phyloP scores from a whole-genome alignment of 345 rosid species.

The Balakata baccata region DNA sequence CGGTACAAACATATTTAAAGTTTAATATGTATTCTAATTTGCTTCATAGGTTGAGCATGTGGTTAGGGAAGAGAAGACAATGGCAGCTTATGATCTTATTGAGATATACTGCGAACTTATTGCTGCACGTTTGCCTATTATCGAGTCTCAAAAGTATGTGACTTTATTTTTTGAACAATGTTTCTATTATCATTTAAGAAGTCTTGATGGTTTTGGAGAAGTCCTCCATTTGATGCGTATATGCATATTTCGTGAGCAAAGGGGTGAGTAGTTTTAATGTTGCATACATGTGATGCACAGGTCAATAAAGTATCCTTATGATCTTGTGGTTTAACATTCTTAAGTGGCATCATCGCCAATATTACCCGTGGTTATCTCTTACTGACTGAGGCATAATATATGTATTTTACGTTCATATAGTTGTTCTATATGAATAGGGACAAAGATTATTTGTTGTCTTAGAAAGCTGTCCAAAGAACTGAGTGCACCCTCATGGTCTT shows the following conservation, averaged over 20 bases:
- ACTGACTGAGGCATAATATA: neutral
- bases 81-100: constrained; percentile 77
- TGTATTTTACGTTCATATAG: neutral
- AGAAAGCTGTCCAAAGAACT: neutral
- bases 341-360: neutral
- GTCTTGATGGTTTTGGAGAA: neutral
- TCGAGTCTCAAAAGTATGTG: constrained; percentile 83
- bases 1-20: too few species aligned
- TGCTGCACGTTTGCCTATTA: constrained; percentile 66
- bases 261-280: neutral
- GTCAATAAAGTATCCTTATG: neutral
- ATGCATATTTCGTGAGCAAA: neutral
- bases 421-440: neutral
- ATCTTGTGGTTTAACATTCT: neutral
- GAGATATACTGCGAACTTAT: constrained; percentile 77
- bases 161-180: neutral
- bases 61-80: constrained; percentile 82
- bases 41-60: constrained; percentile 82
- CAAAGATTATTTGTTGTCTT: neutral
- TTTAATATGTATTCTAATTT: neutral
- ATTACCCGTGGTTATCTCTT: neutral
- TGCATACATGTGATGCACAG: neutral
- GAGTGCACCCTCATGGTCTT: neutral
- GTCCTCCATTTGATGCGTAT: neutral
- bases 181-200: neutral